Percentiles rank a stretch among this genome's conserved stretches.
Evolutionary conservation across 352 stramenopile genomes (phyloP).

Genomic region (Pythium dissotocum): DNA sequence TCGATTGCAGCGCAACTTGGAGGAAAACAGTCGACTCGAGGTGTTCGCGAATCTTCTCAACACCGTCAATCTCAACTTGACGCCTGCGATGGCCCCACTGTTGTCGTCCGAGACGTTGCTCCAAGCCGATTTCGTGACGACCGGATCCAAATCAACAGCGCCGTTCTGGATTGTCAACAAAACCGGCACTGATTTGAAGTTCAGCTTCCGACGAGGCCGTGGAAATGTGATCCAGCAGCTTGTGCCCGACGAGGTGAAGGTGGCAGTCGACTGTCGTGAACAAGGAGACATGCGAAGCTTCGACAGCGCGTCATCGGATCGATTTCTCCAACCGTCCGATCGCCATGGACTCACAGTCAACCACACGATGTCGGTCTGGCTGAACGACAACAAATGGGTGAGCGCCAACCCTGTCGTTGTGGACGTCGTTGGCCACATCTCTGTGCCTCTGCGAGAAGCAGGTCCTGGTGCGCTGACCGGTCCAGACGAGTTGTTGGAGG

Average conservation of each 20-base stretch:
- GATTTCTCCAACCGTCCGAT: slow-evolving; percentile 71
- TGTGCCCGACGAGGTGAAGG: slow-evolving; percentile 61
- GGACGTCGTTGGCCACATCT: slow-evolving; percentile 86
- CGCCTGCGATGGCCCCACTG: slow-evolving; percentile 82
- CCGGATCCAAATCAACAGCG: slow-evolving; percentile 80
- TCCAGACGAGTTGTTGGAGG: slow-evolving; percentile 44
- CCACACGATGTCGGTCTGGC: slow-evolving; percentile 85
- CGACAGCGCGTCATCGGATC: slow-evolving; percentile 76
- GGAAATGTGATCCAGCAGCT: slow-evolving; percentile 80
- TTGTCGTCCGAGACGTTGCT: slow-evolving; percentile 77
- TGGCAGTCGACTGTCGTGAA: slow-evolving; percentile 84
- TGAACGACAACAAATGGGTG: slow-evolving; percentile 87
- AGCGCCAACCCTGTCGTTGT: slow-evolving; percentile 86
- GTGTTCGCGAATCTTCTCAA: slow-evolving; percentile 83
- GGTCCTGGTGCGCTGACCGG: background rate
- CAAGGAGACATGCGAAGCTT: slow-evolving; percentile 88
- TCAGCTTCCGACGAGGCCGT: slow-evolving; percentile 82
- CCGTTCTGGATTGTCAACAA: slow-evolving; percentile 92
- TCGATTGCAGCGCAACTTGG: slow-evolving; percentile 63
- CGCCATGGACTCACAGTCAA: slow-evolving; percentile 80
- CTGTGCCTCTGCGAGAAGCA: slow-evolving; percentile 72
- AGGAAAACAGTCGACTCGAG: slow-evolving; percentile 74
- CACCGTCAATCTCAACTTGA: slow-evolving; percentile 88
- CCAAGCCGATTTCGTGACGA: slow-evolving; percentile 86
- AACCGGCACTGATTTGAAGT: slow-evolving; percentile 79